These are phyloP conservation scores for Phaeotremella fagi DNA, from an alignment of 768 basidiomycete species.

Conservation along the genomic window DNA sequence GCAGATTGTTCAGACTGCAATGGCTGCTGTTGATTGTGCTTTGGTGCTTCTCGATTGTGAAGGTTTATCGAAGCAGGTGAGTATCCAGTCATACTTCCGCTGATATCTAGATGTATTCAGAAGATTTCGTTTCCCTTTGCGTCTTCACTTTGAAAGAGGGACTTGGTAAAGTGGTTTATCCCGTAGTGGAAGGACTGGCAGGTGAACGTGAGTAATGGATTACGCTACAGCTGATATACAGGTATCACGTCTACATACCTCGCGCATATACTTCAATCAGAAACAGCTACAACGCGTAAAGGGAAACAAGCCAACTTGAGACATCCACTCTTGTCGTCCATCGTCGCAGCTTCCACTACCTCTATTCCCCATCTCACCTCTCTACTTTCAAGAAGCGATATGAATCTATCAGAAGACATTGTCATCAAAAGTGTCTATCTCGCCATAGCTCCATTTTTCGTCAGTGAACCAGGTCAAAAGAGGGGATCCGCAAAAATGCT, in stretches of 20 bases:
- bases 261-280: slow-evolving; percentile 17
- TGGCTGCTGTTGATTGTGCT: slow-evolving; percentile 77
- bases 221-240: slow-evolving; percentile 4
- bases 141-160: slow-evolving; percentile 72
- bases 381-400: slow-evolving; percentile 65
- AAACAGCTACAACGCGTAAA: slow-evolving; percentile 7
- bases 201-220: slow-evolving; percentile 24
- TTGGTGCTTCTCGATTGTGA: slow-evolving; percentile 73
- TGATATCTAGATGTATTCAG: slow-evolving; percentile 72
- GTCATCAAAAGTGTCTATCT: slow-evolving; percentile 91
- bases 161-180: slow-evolving; percentile 73
- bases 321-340: slow-evolving; percentile 30
- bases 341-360: slow-evolving; percentile 67
- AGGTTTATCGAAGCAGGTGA: slow-evolving; percentile 77
- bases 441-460: slow-evolving; percentile 89
- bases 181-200: slow-evolving; percentile 66
- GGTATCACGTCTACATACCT: slow-evolving; percentile 33
- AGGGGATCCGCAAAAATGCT: slow-evolving; percentile 55
- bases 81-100: slow-evolving; percentile 28
- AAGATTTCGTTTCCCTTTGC: slow-evolving; percentile 81
- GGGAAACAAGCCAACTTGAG: slow-evolving; percentile 18
- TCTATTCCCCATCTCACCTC: slow-evolving; percentile 69
- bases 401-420: slow-evolving; percentile 78
- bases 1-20: slow-evolving; percentile 56
- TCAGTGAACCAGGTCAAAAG: slow-evolving; percentile 63